phyloP scores from a whole-genome alignment of 75 land plant genomes.

The Picea sitchensis region DNA sequence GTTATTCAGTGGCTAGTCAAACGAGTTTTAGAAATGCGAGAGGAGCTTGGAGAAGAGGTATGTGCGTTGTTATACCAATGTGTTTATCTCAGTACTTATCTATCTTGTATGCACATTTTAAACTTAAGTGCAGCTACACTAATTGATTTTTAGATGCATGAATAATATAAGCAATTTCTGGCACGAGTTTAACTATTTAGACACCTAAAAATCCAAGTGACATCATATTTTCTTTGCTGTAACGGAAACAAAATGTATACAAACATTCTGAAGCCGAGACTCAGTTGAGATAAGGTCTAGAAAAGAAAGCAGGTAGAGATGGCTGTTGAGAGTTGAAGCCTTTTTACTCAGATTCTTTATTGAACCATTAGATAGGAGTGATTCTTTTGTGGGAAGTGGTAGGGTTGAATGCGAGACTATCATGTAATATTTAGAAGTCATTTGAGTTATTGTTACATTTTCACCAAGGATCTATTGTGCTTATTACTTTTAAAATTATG shows the following conservation, averaged over 20 bases:
- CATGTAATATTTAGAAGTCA: not conserved
- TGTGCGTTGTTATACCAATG: not conserved
- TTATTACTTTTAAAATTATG: too few species aligned
- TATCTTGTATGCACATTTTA: not conserved
- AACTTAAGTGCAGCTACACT: not conserved
- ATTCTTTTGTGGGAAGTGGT: not conserved
- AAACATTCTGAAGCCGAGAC: not conserved
- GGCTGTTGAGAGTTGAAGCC: not conserved
- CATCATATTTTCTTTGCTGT: not conserved
- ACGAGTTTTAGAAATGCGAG: constrained; percentile 25
- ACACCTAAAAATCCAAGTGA: not conserved
- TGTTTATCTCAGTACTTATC: not conserved
- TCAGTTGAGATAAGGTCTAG: not conserved
- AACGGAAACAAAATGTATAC: not conserved
- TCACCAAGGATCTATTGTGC: too few species aligned
- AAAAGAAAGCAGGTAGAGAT: not conserved
- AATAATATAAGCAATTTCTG: not conserved
- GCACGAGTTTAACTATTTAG: not conserved
- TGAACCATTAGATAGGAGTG: not conserved
- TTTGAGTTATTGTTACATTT: too few species aligned
- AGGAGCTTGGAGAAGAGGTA: constrained; percentile 40
- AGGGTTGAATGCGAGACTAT: not conserved
- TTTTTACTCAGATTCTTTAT: not conserved
- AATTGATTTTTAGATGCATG: not conserved
- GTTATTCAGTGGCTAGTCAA: constrained; percentile 57